Base-by-base conservation (phyloP, 2,329 filamentous ascomycete species). In the Corniculantispora saksenae region DNA sequence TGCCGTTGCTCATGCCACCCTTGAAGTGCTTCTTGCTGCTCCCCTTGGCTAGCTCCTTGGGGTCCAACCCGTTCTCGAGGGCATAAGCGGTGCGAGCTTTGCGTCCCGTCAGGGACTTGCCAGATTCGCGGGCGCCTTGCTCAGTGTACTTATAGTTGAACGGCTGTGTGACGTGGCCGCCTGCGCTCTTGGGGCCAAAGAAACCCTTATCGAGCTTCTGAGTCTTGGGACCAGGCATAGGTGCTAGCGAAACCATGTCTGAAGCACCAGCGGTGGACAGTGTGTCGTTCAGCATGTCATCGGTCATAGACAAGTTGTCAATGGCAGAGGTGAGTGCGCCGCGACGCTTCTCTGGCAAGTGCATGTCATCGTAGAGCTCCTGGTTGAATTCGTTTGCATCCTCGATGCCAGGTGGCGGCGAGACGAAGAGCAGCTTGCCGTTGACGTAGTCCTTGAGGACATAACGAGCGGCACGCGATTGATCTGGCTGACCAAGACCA, bases 371-470 rank as follows among this genome's bases (percentile, higher is more conserved):
- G 78, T 98, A 98, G 5, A 98, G 87, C 66, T 96, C 94, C 58
- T 84, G 82, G 79, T 99, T 99, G 84, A 98, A 99, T 62, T 90
- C 86, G 57, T 81, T 80, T 0, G 87, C 82, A 70, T 97, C 91
- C 47, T 91, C 86, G 35, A 89, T 85, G 5, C 80, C 80, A 0
- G 94, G 94, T 0, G 95, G 95, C 5, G 95, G 94, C 72, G 94
- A 90, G 70, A 93, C 95, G 80, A 91, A 98, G 7, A 98, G 85
- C 0, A 99, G 86, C 80, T 97, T 98, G 68, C 95, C 95, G 75
- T 91, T 97, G 70, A 99, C 95, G 73, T 98, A 99, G 80, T 99
- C 95, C 77, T 99, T 99, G 29, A 99, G 85, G 19, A 99, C 85
- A 70, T 92, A 91, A 61, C 95, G 87, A 5, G 94, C 93, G 8